phyloP scores from a whole-genome alignment of 2,329 filamentous ascomycete genomes.

The Escovopsis weberi region DNA sequence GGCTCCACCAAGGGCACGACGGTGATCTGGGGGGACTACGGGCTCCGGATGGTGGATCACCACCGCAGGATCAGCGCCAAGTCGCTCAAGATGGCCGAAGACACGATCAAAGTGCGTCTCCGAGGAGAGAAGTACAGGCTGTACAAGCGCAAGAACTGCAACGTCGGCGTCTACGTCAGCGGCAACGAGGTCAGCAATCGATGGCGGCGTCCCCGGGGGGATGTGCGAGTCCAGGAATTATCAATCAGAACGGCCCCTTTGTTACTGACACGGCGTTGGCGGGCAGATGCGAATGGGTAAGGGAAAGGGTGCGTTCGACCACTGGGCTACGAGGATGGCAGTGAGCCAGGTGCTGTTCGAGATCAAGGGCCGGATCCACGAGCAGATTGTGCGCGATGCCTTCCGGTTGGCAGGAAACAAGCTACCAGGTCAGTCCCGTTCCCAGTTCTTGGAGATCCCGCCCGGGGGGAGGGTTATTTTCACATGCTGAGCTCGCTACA shows the following conservation, averaged over 20 bases:
- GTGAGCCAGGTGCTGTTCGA: slow-evolving; percentile 91
- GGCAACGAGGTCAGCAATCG: slow-evolving; percentile 62
- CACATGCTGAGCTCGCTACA: slow-evolving; percentile 19
- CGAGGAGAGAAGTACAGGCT: slow-evolving; percentile 85
- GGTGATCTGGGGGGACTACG: slow-evolving; percentile 92
- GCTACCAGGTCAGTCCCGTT: slow-evolving; percentile 56
- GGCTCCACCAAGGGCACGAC: slow-evolving; percentile 88
- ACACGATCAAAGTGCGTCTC: slow-evolving; percentile 78
- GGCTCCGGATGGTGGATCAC: slow-evolving; percentile 84
- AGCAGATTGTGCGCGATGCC: slow-evolving; percentile 85
- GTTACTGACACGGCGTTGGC: neutral
- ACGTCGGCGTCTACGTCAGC: slow-evolving; percentile 87
- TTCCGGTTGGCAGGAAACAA: slow-evolving; percentile 92
- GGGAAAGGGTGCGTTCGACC: slow-evolving; percentile 93
- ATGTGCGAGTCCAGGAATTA: neutral
- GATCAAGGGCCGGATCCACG: slow-evolving; percentile 80
- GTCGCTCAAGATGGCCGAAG: slow-evolving; percentile 80
- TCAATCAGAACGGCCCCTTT: too few relatives aligned
- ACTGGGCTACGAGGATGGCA: slow-evolving; percentile 82
- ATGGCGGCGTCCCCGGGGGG: too few relatives aligned
- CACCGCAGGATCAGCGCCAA: slow-evolving; percentile 78
- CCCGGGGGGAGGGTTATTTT: too few relatives aligned
- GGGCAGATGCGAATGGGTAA: slow-evolving; percentile 87
- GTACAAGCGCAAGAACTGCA: slow-evolving; percentile 82
- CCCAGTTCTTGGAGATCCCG: too few relatives aligned